phyloP scores from a whole-genome alignment of 2,329 filamentous ascomycete species.

The Periglandula ipomoeae region DNA sequence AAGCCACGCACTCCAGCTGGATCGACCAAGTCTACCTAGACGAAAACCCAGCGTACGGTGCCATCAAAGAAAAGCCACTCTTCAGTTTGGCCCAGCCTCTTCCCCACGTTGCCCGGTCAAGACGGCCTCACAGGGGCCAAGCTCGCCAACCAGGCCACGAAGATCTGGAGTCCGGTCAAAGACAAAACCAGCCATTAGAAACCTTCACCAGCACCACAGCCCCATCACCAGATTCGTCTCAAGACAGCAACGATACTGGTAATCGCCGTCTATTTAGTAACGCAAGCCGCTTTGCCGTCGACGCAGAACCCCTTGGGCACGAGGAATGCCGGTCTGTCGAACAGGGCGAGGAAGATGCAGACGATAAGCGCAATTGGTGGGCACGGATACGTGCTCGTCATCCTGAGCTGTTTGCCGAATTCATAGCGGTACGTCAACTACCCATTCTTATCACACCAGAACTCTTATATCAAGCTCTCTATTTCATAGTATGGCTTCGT shows the following conservation, averaged over 20 bases:
- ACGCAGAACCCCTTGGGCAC: constrained; percentile 12
- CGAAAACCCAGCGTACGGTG: constrained; percentile 14
- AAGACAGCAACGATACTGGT: not conserved
- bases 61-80: constrained; percentile 10
- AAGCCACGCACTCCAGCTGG: no score
- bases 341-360: constrained; percentile 7
- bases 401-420: constrained; percentile 15
- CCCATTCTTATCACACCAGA: no score
- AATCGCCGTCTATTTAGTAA: not conserved
- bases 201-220: no score
- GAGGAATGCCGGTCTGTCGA: constrained; percentile 11
- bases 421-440: constrained; percentile 7
- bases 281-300: constrained; percentile 11
- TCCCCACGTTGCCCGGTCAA: constrained; percentile 10
- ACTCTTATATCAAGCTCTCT: no score
- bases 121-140: not conserved
- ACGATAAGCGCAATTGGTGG: constrained; percentile 16
- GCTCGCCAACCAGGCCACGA: not conserved
- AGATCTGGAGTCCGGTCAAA: not conserved
- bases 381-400: constrained; percentile 13
- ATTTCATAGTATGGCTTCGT: no score
- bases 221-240: not conserved
- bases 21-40: constrained; percentile 9
- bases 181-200: not conserved
- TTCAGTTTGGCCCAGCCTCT: constrained; percentile 14